phyloP scores from a whole-genome alignment of 2,329 filamentous ascomycete species.

The Alternaria tenuissima region DNA sequence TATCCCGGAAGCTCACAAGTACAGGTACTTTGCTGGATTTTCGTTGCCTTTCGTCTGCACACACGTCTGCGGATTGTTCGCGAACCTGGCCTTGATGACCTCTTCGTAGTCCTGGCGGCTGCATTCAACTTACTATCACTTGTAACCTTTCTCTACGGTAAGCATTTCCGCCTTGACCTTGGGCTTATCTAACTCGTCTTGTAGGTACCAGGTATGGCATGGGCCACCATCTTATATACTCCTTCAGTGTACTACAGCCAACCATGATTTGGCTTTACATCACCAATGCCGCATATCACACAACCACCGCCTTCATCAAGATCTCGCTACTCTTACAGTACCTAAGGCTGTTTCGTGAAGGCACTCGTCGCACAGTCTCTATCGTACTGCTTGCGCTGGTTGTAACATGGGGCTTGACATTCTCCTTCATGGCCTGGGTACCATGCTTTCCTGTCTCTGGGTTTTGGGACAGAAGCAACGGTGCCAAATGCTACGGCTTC shows the following conservation, averaged over 20 bases:
- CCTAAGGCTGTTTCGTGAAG: slow-evolving; percentile 40
- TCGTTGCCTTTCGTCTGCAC: slow-evolving; percentile 38
- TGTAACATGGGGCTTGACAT: slow-evolving; percentile 37
- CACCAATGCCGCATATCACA: slow-evolving; percentile 37
- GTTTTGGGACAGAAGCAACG: slow-evolving; percentile 24
- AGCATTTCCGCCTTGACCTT: background rate
- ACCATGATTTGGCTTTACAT: slow-evolving; percentile 38
- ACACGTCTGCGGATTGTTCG: slow-evolving; percentile 37
- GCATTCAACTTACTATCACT: slow-evolving; percentile 34
- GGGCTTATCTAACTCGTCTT: slow-evolving; percentile 9
- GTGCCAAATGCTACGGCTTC: slow-evolving; percentile 38
- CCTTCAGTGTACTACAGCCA: slow-evolving; percentile 16
- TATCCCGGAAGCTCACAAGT: slow-evolving; percentile 10
- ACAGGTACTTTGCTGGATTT: slow-evolving; percentile 37
- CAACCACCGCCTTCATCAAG: slow-evolving; percentile 43
- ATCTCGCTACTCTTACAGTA: slow-evolving; percentile 48
- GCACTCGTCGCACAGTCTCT: slow-evolving; percentile 25
- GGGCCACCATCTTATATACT: slow-evolving; percentile 40
- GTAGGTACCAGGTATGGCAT: slow-evolving; percentile 38
- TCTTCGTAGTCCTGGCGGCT: slow-evolving; percentile 41
- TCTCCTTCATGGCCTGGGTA: slow-evolving; percentile 43
- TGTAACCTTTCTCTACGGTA: slow-evolving; percentile 32
- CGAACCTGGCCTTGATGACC: slow-evolving; percentile 47
- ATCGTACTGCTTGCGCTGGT: slow-evolving; percentile 27
- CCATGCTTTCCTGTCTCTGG: slow-evolving; percentile 38